Base-by-base conservation (phyloP, 2,329 filamentous ascomycete genomes). In the Claviceps pazoutovae region DNA sequence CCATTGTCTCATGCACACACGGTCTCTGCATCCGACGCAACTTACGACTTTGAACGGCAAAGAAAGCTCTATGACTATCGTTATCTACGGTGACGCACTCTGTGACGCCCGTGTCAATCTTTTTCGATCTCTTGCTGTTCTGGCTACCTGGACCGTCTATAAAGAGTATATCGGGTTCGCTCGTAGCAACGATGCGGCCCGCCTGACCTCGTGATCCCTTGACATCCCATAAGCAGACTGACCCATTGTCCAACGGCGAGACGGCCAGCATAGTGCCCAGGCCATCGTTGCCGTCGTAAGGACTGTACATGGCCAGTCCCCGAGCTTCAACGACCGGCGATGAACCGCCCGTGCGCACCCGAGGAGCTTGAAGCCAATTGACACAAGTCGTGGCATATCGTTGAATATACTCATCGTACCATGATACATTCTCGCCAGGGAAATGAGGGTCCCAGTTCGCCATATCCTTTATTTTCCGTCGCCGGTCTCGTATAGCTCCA, bases 381-480 rank as follows among this genome's bases (percentile, higher is more conserved):
- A 88, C 72, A 14, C 75, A 75, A n/a, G 88, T 74, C 0, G 83
- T 82, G 1, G 81, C 88, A 66, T 90, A 77, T 37, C 90, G 78
- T 50, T 90, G 87, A 56, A 94, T 84, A 62, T 89, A 95, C 66
- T 96, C 90, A 51, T 86, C 78, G 64, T 95, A 95, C 84, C 88
- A 96, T 48, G 86, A 81, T 19, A 90, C 74, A 42, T 72, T 73
- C 67, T 96, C 89, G 4, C 68, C 71, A 0, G 82, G 78, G 56
- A 84, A 88, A 0, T 79, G 80, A 0, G 87, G 87, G 58, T 95
- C 88, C 89, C 89, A 95, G 58, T 88, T 88, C 4, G 83, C 82
- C 61, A 86, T 71, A 53, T 87, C 76, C 48, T 81, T 76, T 1
- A 62, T 51, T 34, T 58, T 57, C 30, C 58, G 61, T 42, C 37